phyloP scores from a whole-genome alignment of 2,329 filamentous ascomycete genomes.

The Colletotrichum truncatum region DNA sequence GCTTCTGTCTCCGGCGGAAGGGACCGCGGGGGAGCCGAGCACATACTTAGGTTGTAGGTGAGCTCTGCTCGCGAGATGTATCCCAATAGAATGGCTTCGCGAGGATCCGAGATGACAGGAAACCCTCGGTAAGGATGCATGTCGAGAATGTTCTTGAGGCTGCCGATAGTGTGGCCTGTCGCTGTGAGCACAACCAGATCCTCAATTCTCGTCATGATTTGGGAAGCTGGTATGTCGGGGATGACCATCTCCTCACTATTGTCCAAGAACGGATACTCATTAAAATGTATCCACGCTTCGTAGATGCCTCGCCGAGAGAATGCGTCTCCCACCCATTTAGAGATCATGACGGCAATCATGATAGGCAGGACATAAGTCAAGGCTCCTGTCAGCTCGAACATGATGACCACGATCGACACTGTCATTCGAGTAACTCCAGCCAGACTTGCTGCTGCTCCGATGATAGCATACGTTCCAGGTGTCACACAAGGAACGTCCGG shows the following conservation, averaged over 20 bases:
- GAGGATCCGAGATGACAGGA: conserved; percentile 83
- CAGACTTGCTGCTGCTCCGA: conserved; percentile 93
- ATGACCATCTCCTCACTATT: conserved; percentile 81
- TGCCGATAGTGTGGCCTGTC: conserved; percentile 85
- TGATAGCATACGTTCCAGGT: conserved; percentile 94
- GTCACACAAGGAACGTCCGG: conserved; percentile 90
- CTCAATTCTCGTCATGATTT: conserved; percentile 92
- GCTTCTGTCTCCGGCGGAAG: conserved; percentile 78
- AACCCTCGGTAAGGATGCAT: conserved; percentile 88
- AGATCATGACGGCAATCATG: conserved; percentile 98
- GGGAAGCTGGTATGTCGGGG: conserved; percentile 84
- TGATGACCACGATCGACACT: conserved; percentile 98
- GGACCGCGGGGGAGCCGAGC: conserved; percentile 62
- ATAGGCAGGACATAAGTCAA: conserved; percentile 97
- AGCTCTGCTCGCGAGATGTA: conserved; percentile 96
- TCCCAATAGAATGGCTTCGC: conserved; percentile 82
- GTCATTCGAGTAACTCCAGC: conserved; percentile 96
- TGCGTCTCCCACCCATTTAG: conserved; percentile 97
- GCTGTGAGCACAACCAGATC: conserved; percentile 90
- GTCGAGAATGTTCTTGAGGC: conserved; percentile 75
- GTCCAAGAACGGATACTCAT: conserved; percentile 94
- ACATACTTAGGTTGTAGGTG: conserved; percentile 78
- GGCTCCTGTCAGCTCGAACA: conserved; percentile 97
- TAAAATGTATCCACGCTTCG: conserved; percentile 96
- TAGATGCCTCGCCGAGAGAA: conserved; percentile 95